These are phyloP conservation scores for Suillus fuscotomentosus DNA, from an alignment of 768 basidiomycete genomes.

Conservation along the genomic window DNA sequence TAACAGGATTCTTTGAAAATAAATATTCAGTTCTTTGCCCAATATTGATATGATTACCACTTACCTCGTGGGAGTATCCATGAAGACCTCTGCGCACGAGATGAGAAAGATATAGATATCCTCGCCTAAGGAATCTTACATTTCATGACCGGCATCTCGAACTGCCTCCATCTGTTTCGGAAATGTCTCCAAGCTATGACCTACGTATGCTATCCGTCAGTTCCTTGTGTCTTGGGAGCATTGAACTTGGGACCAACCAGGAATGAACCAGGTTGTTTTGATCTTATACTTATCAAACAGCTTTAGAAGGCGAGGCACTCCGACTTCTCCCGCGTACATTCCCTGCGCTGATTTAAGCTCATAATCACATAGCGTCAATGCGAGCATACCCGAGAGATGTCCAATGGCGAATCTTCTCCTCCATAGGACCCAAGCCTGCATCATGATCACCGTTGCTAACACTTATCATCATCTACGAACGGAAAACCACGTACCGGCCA, in stretches of 20 bases:
- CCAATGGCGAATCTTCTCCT: slow-evolving; percentile 66
- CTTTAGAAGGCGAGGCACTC: slow-evolving; percentile 61
- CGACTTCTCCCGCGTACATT: slow-evolving; percentile 73
- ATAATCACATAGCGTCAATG: background rate
- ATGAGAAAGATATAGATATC: background rate
- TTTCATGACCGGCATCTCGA: slow-evolving; percentile 71
- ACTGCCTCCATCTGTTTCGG: slow-evolving; percentile 68
- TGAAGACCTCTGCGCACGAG: slow-evolving; percentile 51
- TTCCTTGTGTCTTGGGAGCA: background rate
- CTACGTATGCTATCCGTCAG: slow-evolving; percentile 26
- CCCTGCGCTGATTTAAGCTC: slow-evolving; percentile 34
- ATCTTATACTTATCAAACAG: slow-evolving; percentile 65
- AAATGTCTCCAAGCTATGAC: slow-evolving; percentile 75
- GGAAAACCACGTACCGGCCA: slow-evolving; percentile 47
- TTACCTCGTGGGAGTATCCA: slow-evolving; percentile 69
- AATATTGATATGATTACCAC: background rate
- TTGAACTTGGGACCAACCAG: slow-evolving; percentile 36
- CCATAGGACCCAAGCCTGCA: slow-evolving; percentile 70
- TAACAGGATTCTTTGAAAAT: slow-evolving; percentile 49
- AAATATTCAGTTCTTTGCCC: background rate
- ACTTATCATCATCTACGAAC: background rate
- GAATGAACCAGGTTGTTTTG: slow-evolving; percentile 72
- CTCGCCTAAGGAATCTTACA: slow-evolving; percentile 34
- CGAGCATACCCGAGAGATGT: slow-evolving; percentile 55
- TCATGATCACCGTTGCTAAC: background rate